Base-by-base conservation (phyloP, 768 basidiomycete genomes). In the Mycena indigotica region DNA sequence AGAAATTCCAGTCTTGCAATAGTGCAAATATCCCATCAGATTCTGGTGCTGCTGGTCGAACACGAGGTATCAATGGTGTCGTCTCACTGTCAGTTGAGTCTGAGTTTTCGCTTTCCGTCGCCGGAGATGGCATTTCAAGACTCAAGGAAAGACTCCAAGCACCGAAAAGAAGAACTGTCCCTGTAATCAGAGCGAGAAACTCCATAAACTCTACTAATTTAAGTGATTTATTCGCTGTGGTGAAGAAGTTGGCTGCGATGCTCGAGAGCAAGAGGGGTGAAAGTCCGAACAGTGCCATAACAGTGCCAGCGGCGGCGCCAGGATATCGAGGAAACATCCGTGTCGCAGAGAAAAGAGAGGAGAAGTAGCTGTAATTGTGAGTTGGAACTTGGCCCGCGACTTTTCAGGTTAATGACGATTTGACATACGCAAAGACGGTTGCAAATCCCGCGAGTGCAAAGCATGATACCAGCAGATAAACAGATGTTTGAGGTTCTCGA, bases 281-380 rank as follows among this genome's bases (percentile, higher is more conserved):
- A 29, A 92, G 78, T n/a, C 91, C 89, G 65, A 91, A 92, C 23
- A 91, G 72, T 2, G 89, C 83, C 78, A 85, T 85, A 66, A 80
- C 86, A 10, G 76, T 72, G 3, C 89, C 91, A 1, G 87, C 79
- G 12, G 88, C 84, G 24, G 85, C 70, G 19, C 89, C 89, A 44
- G 83, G 81, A 61, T 86, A 82, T 4, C 74, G 67, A 5, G 88
- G 86, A 59, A 92, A 92, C 40, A 75, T 77, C 71, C 84, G 85
- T 3, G 89, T 86, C 0, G 91, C 89, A 10, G 88, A 80, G 69
- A 93, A 92, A 15, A 93, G 70, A 5, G 84, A 80, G 0, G 89
- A 88, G 64, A 93, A 91, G 63, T 85, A 91, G 25, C 79, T 79
- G 55, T 25, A 28, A 3, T 16, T 41, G 38, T n/a, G n/a, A n/a